Percentiles rank a stretch among this genome's conserved stretches.
These are phyloP conservation scores for Talaromyces islandicus DNA, from an alignment of 2,329 filamentous ascomycete species.

Conservation along the genomic window DNA sequence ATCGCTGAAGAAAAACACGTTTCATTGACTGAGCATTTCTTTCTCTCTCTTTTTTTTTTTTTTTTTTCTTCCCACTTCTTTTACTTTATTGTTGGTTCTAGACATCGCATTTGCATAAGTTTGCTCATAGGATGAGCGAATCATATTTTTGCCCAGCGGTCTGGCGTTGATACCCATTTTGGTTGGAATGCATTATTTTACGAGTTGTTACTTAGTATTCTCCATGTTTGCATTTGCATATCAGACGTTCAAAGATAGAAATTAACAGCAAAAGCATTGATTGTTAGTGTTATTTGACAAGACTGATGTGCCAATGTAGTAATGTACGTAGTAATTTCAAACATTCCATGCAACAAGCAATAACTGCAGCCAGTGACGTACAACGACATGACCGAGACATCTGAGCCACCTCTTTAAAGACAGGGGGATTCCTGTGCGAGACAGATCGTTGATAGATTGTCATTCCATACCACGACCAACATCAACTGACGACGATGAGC, in stretches of 20 bases:
- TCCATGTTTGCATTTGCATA: not conserved
- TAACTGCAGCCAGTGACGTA: not conserved
- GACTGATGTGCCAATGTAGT: not conserved
- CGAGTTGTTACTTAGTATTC: not conserved
- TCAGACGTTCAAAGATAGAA: not conserved
- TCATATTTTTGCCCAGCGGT: conserved; percentile 6
- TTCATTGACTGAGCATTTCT: not conserved
- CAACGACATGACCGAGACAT: not conserved
- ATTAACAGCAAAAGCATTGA: not conserved
- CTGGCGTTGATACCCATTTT: conserved; percentile 11
- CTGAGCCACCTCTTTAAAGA: not conserved
- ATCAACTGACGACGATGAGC: not conserved
- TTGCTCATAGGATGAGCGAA: conserved; percentile 7
- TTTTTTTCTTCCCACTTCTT: no score
- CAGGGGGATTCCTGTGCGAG: not conserved
- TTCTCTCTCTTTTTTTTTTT: not conserved
- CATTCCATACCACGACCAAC: conserved; percentile 8
- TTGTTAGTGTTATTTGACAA: not conserved
- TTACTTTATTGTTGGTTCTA: not conserved
- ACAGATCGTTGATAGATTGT: not conserved
- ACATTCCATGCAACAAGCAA: not conserved
- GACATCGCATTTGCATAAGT: conserved; percentile 7
- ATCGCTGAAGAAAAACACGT: conserved; percentile 9
- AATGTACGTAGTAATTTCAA: not conserved
- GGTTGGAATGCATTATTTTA: conserved; percentile 4